Percentiles rank a stretch among this genome's conserved stretches.
These are phyloP conservation scores for Elasticomyces elasticus DNA, from an alignment of 495 filamentous ascomycete genomes.

Conservation along the genomic window DNA sequence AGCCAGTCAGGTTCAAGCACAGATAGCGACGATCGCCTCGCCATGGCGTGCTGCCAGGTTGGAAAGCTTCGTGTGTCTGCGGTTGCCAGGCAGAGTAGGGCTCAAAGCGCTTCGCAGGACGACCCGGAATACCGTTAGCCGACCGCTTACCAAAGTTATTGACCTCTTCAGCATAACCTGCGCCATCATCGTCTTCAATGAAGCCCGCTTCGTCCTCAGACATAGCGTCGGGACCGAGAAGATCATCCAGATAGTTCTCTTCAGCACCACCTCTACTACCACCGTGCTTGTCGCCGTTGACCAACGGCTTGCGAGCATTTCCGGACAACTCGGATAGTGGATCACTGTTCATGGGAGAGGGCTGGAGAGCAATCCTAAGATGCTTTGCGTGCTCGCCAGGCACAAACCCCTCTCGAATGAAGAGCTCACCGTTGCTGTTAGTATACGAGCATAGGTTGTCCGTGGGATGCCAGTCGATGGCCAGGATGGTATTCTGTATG, in stretches of 20 bases:
- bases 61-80: conserved; percentile 69
- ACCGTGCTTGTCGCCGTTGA: conserved; percentile 42
- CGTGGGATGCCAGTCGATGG: conserved; percentile 81
- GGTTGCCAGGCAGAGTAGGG: conserved; percentile 45
- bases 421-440: conserved; percentile 81
- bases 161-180: conserved; percentile 62
- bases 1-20: conserved; percentile 83
- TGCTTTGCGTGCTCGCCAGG: conserved; percentile 51
- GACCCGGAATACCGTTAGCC: conserved; percentile 39
- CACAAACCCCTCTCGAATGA: conserved; percentile 74
- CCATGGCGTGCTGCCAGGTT: conserved; percentile 93
- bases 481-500: conserved; percentile 57
- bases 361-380: conserved; percentile 52
- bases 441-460: conserved; percentile 84
- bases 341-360: conserved; percentile 78
- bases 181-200: conserved; percentile 91
- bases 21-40: conserved; percentile 86
- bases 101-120: conserved; percentile 54
- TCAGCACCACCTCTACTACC: conserved; percentile 19
- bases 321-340: conserved; percentile 61
- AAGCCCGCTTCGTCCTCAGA: conserved; percentile 56
- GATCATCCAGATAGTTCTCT: conserved; percentile 49
- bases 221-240: conserved; percentile 41
- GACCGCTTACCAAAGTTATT: conserved; percentile 55
- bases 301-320: conserved; percentile 45